Conservation (phyloP, 1,139 yeast genomes). For the Yarrowia galli region DNA sequence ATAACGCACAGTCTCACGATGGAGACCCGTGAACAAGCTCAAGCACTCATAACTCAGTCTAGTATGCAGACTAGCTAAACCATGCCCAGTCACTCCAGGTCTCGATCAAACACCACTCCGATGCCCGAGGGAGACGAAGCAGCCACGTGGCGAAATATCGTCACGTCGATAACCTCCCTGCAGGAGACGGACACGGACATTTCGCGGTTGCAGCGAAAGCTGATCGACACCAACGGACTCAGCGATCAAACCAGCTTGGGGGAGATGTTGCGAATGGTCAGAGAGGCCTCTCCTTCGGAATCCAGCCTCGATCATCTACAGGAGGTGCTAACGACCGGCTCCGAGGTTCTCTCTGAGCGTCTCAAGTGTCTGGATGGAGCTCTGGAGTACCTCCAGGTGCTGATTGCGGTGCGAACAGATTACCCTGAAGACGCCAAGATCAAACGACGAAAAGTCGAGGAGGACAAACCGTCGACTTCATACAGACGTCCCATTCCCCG, state of each 20-base stretch:
- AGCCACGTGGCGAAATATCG: conserved; percentile 31
- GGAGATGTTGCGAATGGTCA: conserved; percentile 22
- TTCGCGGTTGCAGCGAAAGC: conserved; percentile 28
- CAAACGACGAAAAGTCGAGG: conserved; percentile 36
- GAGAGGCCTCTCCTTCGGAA: conserved; percentile 31
- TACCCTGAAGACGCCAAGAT: conserved; percentile 21
- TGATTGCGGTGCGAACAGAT: conserved; percentile 34
- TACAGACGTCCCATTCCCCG: conserved; percentile 19
- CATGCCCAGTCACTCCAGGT: conserved; percentile 37
- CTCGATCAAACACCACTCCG: conserved; percentile 36
- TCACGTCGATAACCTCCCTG: conserved; percentile 25
- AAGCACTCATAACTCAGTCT: conserved; percentile 26
- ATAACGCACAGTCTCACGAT: conserved; percentile 6
- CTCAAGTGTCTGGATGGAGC: conserved; percentile 35
- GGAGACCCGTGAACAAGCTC: conserved; percentile 9
- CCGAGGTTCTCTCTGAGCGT: conserved; percentile 31
- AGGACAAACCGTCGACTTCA: not conserved
- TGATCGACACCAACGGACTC: conserved; percentile 28
- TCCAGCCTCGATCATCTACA: conserved; percentile 15
- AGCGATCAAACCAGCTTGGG: conserved; percentile 26
- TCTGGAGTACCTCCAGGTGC: conserved; percentile 29
- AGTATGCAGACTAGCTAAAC: conserved; percentile 30
- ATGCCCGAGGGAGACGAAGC: conserved; percentile 39
- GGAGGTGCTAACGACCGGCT: conserved; percentile 24
- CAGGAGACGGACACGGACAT: conserved; percentile 33